Base-by-base conservation (phyloP, 495 filamentous ascomycete species). In the Pyronema omphalodes region DNA sequence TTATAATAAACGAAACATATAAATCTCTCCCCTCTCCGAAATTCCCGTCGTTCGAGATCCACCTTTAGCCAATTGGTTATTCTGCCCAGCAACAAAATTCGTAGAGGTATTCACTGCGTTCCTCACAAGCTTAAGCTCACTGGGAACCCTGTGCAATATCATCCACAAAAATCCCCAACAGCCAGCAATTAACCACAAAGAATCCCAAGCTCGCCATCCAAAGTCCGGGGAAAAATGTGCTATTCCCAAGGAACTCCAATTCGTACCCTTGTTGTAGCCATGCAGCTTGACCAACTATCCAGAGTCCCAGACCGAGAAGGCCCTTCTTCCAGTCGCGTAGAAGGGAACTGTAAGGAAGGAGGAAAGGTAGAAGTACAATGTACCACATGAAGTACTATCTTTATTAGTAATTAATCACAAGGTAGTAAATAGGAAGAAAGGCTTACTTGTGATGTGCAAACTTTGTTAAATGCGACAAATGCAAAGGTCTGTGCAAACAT, bases 401-500 rank as follows among this genome's bases (percentile, higher is more conserved):
- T 34, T 14, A 29, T 60, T 19, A 53, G 4, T 15, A 37, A 19
- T 7, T 19, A 8, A 19, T 19, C 0, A 55, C 4, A 39, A 8
- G 34, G 8, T 33, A 37, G 23, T 15, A 35, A 8, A 15, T 44
- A n/a, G 29, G 33, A 37, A 39, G 54, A 12, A 14, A 46, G 29
- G 55, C 71, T 18, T 77, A 91, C 87, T 76, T 96, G 91, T 62
- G 84, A 89, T 1, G 91, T 98, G 74, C 88, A 94, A 14, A 98
- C 91, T 71, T 98, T 98, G 66, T 98, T 98, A 54, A 94, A 96
- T 5, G 85, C 79, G 6, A 96, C 91, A 67, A 98, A 98, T 0
- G 91, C 84, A 66, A 95, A 94, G 0, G 93, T 96, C 69, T 98
- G 91, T n/a, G 85, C 87, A n/a, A 98, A 75, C 80, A 96, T 86